Evolutionary conservation across 1,284 basidiomycete species (phyloP), one percentile per base, ranked within the genome.

Genomic region (Wallemia ichthyophaga): DNA sequence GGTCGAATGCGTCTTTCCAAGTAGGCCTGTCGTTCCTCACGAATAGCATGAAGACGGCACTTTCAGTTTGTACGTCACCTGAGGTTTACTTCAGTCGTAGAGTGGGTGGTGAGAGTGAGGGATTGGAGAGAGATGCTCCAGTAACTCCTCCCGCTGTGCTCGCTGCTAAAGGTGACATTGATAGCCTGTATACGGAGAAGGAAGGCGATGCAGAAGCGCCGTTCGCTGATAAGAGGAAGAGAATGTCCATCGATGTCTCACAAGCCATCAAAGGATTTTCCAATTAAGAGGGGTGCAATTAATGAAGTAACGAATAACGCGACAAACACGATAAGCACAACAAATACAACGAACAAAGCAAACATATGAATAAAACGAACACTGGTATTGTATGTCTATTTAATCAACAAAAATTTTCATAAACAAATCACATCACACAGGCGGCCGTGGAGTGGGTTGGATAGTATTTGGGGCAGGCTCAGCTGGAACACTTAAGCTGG

Each of bases 1-100:
- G 87, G 88, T 89, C 87, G 82, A 89, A 89, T 64, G 84, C 91
- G 65, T 85, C 87, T 60, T 87, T 89, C 72, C 87, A 92, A 72
- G 82, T 94, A 58, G 92, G 92, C 25, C 71, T 96, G 33, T 84
- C 87, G n/a, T 92, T 91, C 77, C 73, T 98, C 62, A 87, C 87
- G 9, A 82, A 76, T 26, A 85, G 88, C 67, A 92, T 94, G 85
- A 79, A 91, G 26, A 82, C 92, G 56, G 92, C 92, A 1, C 82
- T 96, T 21, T 83, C 89, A 1, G 81, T 87, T 3, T 89, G 88
- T 69, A 88, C 85, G 9, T 85, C 84, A 62, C 87, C 87, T 1
- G 86, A 91, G 67, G 78, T 85, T 25, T 86, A 89, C 76, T 92
- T 91, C 66, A 60, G 63, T 48, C 58, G 62, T 9, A 37, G 57